A percentile compares a stretch with the other conserved stretches of the same genome.
Conservation (phyloP, 164 flowering plant genomes). For the Santalum album region DNA sequence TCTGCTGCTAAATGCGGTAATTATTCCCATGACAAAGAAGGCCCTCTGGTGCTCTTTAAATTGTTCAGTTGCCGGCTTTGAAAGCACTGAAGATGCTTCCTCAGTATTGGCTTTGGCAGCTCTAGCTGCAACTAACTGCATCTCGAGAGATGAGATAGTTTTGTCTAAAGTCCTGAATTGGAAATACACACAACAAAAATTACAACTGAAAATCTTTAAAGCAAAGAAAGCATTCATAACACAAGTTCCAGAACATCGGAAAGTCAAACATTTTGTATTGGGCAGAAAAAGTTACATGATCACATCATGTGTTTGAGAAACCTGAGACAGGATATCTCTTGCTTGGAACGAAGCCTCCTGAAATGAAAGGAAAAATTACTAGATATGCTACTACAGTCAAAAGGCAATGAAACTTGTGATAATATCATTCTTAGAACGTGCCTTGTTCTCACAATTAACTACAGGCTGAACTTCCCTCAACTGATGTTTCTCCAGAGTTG, state of each 20-base stretch:
- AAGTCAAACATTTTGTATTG: neutral
- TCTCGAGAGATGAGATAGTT: constrained; percentile 76
- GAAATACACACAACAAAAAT: too few relatives aligned
- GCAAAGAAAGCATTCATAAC: neutral
- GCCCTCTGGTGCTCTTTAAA: constrained; percentile 44
- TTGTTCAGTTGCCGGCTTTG: constrained; percentile 22
- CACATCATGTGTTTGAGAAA: constrained; percentile 63
- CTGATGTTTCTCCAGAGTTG: constrained; percentile 20
- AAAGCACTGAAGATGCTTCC: constrained; percentile 33
- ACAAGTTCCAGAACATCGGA: too few relatives aligned
- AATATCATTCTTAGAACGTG: constrained; percentile 18
- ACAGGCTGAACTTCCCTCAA: constrained; percentile 23
- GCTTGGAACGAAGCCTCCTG: constrained; percentile 43
- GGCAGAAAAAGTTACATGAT: constrained; percentile 43
- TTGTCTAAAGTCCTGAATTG: constrained; percentile 72
- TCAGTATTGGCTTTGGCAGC: constrained; percentile 42
- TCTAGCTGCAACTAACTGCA: constrained; percentile 77
- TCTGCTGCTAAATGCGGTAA: constrained; percentile 91
- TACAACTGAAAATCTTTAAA: too few relatives aligned
- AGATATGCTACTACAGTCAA: constrained; percentile 1
- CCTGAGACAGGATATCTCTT: constrained; percentile 55
- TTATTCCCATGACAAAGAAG: constrained; percentile 91
- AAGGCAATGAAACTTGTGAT: constrained; percentile 3
- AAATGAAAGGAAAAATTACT: constrained; percentile 9
- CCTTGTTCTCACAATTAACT: constrained; percentile 61